A percentile compares a stretch with the other conserved stretches of the same genome.
Evolutionary conservation across 2,329 filamentous ascomycete species (phyloP).

Genomic region (Exophiala phaeomuriformis): DNA sequence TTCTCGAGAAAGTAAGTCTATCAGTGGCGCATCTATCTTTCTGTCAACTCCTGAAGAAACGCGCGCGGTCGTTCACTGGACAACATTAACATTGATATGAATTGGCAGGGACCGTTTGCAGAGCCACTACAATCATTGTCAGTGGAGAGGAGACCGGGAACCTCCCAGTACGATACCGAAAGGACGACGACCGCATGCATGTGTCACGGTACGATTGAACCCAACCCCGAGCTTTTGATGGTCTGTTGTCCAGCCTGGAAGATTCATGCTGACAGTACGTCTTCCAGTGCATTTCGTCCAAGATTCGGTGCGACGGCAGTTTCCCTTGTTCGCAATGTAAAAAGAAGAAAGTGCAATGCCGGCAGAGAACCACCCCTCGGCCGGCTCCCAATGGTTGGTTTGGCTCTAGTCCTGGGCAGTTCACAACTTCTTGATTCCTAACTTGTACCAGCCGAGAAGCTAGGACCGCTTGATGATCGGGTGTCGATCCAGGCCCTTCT

Average conservation of each 20-base stretch:
- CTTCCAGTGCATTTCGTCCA: constrained; percentile 41
- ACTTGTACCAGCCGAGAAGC: background rate
- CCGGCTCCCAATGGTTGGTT: constrained; percentile 25
- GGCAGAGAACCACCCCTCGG: constrained; percentile 22
- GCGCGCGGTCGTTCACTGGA: too few species aligned
- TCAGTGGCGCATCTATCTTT: background rate
- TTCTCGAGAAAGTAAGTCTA: constrained; percentile 36
- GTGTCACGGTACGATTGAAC: constrained; percentile 37
- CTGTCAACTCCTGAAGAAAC: too few species aligned
- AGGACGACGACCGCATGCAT: constrained; percentile 42
- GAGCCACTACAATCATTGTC: constrained; percentile 41
- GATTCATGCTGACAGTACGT: background rate
- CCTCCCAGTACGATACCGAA: constrained; percentile 42
- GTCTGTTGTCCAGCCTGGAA: too few species aligned
- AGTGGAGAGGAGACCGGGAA: constrained; percentile 36
- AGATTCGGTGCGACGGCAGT: constrained; percentile 41
- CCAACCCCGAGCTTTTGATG: background rate
- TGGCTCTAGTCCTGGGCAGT: too few species aligned
- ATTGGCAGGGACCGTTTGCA: constrained; percentile 40
- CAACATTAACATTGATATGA: constrained; percentile 1
- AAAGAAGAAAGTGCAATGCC: constrained; percentile 38
- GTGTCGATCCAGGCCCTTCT: constrained; percentile 43
- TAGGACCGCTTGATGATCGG: constrained; percentile 30
- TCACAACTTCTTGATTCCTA: too few species aligned
- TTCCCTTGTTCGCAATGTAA: constrained; percentile 40